Conservation (phyloP, 1,139 yeast genomes). For the Saccharomyces pastorianus region DNA sequence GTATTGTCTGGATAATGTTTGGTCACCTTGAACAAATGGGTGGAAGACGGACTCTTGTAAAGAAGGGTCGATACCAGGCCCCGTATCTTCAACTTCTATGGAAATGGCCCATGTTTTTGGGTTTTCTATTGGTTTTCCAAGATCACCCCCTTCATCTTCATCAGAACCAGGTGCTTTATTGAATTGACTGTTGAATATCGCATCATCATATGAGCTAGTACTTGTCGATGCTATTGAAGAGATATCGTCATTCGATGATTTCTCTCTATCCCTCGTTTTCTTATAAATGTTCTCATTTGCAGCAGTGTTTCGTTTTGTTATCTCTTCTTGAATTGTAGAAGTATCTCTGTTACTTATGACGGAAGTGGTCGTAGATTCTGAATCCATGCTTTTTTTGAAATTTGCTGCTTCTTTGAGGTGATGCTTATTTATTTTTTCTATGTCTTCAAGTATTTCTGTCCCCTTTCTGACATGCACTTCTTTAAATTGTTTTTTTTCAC, state of each 20-base stretch:
- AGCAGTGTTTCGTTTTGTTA: slow-evolving; percentile 14
- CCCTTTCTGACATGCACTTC: slow-evolving; percentile 34
- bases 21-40: slow-evolving; percentile 96
- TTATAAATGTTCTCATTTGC: neutral
- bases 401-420: neutral
- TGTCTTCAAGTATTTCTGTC: slow-evolving; percentile 11
- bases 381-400: neutral
- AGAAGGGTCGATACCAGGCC: slow-evolving; percentile 82
- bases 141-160: slow-evolving; percentile 17
- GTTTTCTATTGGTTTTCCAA: slow-evolving; percentile 14
- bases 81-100: slow-evolving; percentile 78
- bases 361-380: neutral
- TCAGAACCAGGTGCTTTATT: slow-evolving; percentile 23
- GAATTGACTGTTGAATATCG: slow-evolving; percentile 47
- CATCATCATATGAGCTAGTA: slow-evolving; percentile 49
- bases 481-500: slow-evolving; percentile 31
- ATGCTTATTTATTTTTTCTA: neutral
- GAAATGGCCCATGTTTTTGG: slow-evolving; percentile 36
- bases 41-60: slow-evolving; percentile 82
- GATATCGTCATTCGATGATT: neutral
- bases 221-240: slow-evolving; percentile 40
- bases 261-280: neutral
- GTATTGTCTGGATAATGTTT: slow-evolving; percentile 79
- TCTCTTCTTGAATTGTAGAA: slow-evolving; percentile 8
- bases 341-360: slow-evolving; percentile 3